Conservation (phyloP, 768 basidiomycete genomes). For the Strobilomyces confusus region DNA sequence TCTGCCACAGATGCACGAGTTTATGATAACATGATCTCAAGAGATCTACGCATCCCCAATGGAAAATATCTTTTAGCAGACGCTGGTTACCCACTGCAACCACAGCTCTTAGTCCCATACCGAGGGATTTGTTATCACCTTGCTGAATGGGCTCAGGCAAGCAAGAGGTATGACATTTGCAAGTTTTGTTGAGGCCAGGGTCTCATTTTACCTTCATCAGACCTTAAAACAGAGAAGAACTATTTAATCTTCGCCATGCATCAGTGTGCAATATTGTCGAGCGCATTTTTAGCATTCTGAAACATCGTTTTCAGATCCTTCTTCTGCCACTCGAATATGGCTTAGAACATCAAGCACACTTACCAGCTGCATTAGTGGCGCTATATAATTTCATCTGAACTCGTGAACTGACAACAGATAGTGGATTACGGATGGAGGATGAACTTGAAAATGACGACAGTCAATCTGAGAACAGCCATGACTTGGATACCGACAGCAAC, state of each 20-base stretch:
- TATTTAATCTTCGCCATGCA: not conserved
- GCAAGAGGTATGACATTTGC: not conserved
- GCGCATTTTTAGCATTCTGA: not conserved
- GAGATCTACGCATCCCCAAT: conserved; percentile 29
- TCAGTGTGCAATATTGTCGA: not conserved
- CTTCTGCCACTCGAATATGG: not conserved
- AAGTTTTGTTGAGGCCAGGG: not conserved
- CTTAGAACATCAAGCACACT: not conserved
- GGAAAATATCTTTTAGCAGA: too few relatives aligned
- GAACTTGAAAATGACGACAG: too few relatives aligned
- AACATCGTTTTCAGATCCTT: not conserved
- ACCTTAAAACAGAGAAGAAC: not conserved
- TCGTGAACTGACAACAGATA: not conserved
- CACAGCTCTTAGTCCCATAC: conserved; percentile 32
- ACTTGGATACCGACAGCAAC: too few relatives aligned
- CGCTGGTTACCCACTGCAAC: not conserved
- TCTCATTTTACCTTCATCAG: not conserved
- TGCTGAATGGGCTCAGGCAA: conserved; percentile 26
- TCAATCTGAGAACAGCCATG: too few relatives aligned
- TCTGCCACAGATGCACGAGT: not conserved
- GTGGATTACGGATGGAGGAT: too few relatives aligned
- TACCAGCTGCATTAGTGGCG: not conserved
- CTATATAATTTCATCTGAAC: not conserved
- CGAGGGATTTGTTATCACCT: conserved; percentile 34
- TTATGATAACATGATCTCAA: not conserved